Evolutionary conservation across 2,329 filamentous ascomycete genomes (phyloP).

Genomic region (Epichloe gansuensis): DNA sequence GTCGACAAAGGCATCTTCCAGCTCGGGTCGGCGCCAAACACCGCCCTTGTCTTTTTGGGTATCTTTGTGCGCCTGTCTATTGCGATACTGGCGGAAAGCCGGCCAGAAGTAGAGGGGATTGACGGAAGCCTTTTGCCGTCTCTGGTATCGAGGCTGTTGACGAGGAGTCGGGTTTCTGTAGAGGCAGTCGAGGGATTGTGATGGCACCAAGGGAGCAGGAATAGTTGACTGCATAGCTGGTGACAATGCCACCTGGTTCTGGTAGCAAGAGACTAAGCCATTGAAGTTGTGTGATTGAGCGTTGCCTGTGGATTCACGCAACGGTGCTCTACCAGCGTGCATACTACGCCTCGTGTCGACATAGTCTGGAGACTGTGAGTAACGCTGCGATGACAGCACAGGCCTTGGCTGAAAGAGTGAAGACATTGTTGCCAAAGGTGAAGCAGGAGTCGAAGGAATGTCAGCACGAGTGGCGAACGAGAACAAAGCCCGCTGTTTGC

Average conservation of each 20-base stretch:
- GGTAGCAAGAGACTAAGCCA: slow-evolving; percentile 31
- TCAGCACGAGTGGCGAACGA: slow-evolving; percentile 15
- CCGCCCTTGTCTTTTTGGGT: slow-evolving; percentile 47
- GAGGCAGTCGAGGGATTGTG: slow-evolving; percentile 32
- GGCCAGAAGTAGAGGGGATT: slow-evolving; percentile 51
- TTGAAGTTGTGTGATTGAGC: slow-evolving; percentile 31
- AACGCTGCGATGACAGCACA: slow-evolving; percentile 38
- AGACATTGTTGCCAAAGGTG: slow-evolving; percentile 18
- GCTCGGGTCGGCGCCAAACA: slow-evolving; percentile 36
- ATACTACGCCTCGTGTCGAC: slow-evolving; percentile 30
- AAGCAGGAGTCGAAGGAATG: slow-evolving; percentile 19
- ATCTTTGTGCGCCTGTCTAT: slow-evolving; percentile 51
- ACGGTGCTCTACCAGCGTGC: slow-evolving; percentile 29
- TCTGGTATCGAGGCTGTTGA: slow-evolving; percentile 23
- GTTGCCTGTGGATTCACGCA: slow-evolving; percentile 41
- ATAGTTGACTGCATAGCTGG: slow-evolving; percentile 34
- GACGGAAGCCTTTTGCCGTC: slow-evolving; percentile 24
- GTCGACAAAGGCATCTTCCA: slow-evolving; percentile 56
- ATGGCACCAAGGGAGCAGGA: slow-evolving; percentile 37
- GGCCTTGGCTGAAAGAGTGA: slow-evolving; percentile 31
- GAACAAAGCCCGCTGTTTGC: slow-evolving; percentile 14
- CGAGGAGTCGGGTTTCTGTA: slow-evolving; percentile 25
- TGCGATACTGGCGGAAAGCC: slow-evolving; percentile 52
- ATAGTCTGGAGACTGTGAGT: slow-evolving; percentile 34
- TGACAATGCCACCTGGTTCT: slow-evolving; percentile 28